Percentiles rank a stretch among this genome's conserved stretches.
These are phyloP conservation scores for Tulasnella sp. DNA, from an alignment of 768 basidiomycete species.

Conservation along the genomic window DNA sequence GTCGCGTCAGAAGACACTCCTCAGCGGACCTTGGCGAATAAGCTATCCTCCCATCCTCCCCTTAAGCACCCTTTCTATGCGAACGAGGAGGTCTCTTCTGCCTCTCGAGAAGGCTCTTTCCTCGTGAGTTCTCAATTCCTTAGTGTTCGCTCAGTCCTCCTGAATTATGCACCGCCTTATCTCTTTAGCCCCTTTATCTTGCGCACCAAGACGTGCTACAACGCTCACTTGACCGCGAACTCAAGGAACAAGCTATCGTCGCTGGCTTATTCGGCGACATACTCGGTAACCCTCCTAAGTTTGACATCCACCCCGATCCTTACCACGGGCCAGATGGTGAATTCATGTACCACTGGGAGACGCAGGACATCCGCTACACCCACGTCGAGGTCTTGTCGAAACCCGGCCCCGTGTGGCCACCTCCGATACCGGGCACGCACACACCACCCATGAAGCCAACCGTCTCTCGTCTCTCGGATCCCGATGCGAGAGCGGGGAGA, in stretches of 20 bases:
- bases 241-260: constrained; percentile 2
- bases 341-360: background rate
- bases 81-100: background rate
- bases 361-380: background rate
- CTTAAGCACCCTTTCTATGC: background rate
- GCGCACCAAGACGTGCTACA: constrained; percentile 4
- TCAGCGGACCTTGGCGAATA: background rate
- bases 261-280: constrained; percentile 3
- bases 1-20: background rate
- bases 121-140: background rate
- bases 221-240: background rate
- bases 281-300: background rate
- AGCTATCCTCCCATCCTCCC: background rate
- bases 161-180: background rate
- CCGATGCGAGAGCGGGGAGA: background rate
- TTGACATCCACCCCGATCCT: background rate
- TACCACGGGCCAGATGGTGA: background rate
- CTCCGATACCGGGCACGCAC: background rate
- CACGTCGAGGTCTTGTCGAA: background rate
- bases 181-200: background rate
- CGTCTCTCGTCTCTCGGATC: background rate
- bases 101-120: background rate
- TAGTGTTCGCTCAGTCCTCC: too few relatives aligned
- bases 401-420: background rate
- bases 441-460: background rate